These are phyloP conservation scores for Durusdinium trenchii DNA, from an alignment of 73 alveolate genomes.

Conservation along the genomic window DNA sequence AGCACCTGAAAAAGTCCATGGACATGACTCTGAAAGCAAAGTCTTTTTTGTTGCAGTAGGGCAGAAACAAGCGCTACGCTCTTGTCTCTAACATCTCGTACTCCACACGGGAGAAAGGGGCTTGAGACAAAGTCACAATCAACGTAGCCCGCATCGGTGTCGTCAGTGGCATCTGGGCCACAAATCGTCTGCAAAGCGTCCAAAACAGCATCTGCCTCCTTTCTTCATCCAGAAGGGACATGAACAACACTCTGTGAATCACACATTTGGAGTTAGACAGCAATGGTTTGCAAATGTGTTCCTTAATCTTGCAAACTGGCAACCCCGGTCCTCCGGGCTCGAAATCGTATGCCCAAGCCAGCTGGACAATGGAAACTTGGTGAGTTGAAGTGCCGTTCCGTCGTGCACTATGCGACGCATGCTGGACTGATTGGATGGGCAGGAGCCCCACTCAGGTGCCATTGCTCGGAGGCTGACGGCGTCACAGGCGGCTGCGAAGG, in stretches of 20 bases:
- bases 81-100: constrained; percentile 30
- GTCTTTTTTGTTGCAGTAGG: neutral
- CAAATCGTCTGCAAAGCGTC: constrained; percentile 14
- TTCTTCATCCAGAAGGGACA: too few relatives aligned
- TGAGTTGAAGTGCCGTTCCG: constrained; percentile 40
- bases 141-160: constrained; percentile 67
- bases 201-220: constrained; percentile 45
- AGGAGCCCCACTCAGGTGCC: constrained; percentile 85
- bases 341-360: constrained; percentile 25
- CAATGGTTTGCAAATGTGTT: too few relatives aligned
- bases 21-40: too few relatives aligned
- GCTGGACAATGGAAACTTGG: constrained; percentile 8
- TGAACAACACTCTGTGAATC: too few relatives aligned
- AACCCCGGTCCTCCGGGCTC: neutral
- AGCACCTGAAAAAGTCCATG: too few relatives aligned
- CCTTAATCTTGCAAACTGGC: too few relatives aligned
- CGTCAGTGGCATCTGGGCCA: constrained; percentile 87
- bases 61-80: neutral
- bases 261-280: too few relatives aligned
- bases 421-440: constrained; percentile 51
- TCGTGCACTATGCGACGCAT: constrained; percentile 82
- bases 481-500: constrained; percentile 77
- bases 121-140: constrained; percentile 72
- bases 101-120: constrained; percentile 77
- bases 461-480: constrained; percentile 5